Evolutionary conservation across 371 early-diverging fungal genomes (phyloP), one percentile per base, ranked within the genome.

Genomic region (Coemansia sp.): DNA sequence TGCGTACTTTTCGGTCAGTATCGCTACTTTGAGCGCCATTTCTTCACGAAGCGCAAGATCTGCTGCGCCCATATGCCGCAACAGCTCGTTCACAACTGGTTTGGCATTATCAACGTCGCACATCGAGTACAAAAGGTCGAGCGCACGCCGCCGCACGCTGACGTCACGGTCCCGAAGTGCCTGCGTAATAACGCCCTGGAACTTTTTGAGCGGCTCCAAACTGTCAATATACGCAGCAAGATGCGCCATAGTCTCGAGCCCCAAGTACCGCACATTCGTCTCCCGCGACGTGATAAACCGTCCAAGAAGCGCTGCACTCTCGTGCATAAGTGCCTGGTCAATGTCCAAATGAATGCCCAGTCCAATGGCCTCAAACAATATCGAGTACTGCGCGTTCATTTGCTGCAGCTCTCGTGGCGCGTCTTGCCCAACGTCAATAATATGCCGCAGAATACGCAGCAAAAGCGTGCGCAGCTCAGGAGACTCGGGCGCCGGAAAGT

Each of bases 21-120:
- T 96, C 47, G 99, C 99, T 70, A 97, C 95, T 77, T 97, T 97
- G 52, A 98, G 84, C 16, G 95, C 97, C 92, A 98, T 91, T 72
- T 97, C 98, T 79, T 95, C 97, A 37, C 93, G 85, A 74, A 98
- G 87, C 10, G 90, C 90, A 71, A 89, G 90, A 63, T 98, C 98
- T 0, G 97, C 92, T 21, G 90, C 84, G 51, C 87, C 85, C 14
- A 98, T 86, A 67, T 94, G 93, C 21, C 89, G 84, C 48, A 97
- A 80, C 18, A 98, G 83, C 78, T 98, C 98, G 4, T 90, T 85
- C 5, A 98, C 97, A 29, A 97, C 91, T 2, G 84, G 84, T 54
- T 90, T 86, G 27, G 95, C 92, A 70, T 93, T 96, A 62, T 86
- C 83, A 37, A 86, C 85, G 70, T 94, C 95, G 78, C 98, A 98